Percentiles rank a stretch among this genome's conserved stretches.
phyloP scores from a whole-genome alignment of 768 basidiomycete genomes.

The Amanita muscaria region DNA sequence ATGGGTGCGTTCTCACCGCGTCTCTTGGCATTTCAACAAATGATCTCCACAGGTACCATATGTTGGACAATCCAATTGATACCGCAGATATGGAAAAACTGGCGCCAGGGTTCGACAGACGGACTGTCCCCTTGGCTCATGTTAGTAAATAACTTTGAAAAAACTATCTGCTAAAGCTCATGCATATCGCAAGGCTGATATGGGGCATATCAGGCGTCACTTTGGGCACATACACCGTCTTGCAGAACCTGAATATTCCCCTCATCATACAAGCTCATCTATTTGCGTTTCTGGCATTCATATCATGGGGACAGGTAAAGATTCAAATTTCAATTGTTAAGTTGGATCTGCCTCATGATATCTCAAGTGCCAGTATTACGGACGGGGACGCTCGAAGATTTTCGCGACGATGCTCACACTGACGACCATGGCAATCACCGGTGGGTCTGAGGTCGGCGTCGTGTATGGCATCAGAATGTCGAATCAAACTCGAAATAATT shows the following conservation, averaged over 20 bases:
- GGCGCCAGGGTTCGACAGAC: slow-evolving; percentile 53
- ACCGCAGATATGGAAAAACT: slow-evolving; percentile 70
- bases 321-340: slow-evolving; percentile 10
- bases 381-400: slow-evolving; percentile 27
- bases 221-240: slow-evolving; percentile 59
- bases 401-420: slow-evolving; percentile 28
- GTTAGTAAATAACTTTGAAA: slow-evolving; percentile 28
- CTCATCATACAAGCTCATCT: slow-evolving; percentile 61
- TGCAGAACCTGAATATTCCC: slow-evolving; percentile 62
- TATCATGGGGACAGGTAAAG: slow-evolving; percentile 61
- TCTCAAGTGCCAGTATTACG: slow-evolving; percentile 60
- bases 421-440: slow-evolving; percentile 35
- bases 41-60: too few species aligned
- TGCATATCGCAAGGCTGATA: slow-evolving; percentile 30
- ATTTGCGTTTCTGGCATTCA: slow-evolving; percentile 49
- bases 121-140: slow-evolving; percentile 65
- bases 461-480: slow-evolving; percentile 48
- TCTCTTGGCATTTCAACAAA: too few species aligned
- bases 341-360: too few species aligned
- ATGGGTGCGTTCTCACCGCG: too few species aligned
- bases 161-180: too few species aligned
- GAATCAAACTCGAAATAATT: slow-evolving; percentile 21
- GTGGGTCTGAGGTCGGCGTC: slow-evolving; percentile 49
- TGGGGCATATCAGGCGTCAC: slow-evolving; percentile 56
- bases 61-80: slow-evolving; percentile 47